A percentile compares a stretch with the other conserved stretches of the same genome.
Evolutionary conservation across 1,284 basidiomycete genomes (phyloP).

Genomic region (Phylloporus gajari): DNA sequence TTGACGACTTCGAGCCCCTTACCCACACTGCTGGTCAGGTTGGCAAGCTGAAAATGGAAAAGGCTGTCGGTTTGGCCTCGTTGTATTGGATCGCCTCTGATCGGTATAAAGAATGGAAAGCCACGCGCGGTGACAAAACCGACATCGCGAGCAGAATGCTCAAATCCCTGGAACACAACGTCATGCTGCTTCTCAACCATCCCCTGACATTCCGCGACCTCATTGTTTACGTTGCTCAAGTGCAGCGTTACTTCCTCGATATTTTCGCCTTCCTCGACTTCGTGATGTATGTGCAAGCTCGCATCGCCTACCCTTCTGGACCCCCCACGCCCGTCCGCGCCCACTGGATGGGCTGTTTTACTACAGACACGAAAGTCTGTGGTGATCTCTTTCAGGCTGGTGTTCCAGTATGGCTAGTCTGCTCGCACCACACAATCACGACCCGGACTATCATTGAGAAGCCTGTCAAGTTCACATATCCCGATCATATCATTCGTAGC

Average conservation of each 20-base stretch:
- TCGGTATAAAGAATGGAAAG: neutral
- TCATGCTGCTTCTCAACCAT: neutral
- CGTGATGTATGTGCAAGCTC: neutral
- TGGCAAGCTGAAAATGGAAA: neutral
- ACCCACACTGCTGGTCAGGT: neutral
- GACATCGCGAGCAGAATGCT: neutral
- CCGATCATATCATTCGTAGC: constrained; percentile 1
- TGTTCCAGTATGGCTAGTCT: constrained; percentile 12
- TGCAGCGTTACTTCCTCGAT: constrained; percentile 5
- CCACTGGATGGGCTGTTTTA: constrained; percentile 18
- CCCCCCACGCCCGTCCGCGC: neutral
- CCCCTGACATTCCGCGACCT: neutral
- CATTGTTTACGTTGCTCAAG: neutral
- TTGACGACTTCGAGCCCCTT: neutral
- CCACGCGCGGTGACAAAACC: neutral
- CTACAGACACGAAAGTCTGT: neutral
- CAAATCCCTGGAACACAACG: neutral
- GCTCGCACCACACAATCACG: neutral
- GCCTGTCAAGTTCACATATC: neutral
- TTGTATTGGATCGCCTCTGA: neutral
- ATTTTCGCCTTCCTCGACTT: constrained; percentile 10
- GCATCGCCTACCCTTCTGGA: neutral
- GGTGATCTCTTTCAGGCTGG: constrained; percentile 2
- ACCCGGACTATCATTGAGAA: neutral
- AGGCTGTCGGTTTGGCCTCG: neutral